Percentiles rank a stretch among this genome's conserved stretches.
Conservation (phyloP, 345 rosid species). For the Litchi chinensis region DNA sequence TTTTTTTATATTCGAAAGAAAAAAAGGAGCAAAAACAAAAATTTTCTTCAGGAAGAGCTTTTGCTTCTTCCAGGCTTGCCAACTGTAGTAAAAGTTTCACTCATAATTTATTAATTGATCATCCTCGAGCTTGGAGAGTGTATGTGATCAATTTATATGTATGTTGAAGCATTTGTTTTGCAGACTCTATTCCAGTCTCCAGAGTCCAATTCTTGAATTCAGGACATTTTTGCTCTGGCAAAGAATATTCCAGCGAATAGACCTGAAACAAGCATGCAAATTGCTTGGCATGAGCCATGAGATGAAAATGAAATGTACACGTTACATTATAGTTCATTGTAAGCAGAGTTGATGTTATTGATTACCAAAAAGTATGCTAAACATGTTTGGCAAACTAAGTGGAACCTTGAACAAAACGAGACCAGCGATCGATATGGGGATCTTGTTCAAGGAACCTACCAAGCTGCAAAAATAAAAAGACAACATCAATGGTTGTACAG, state of each 20-base stretch:
- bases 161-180: background rate
- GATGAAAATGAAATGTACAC: background rate
- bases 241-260: conserved; percentile 81
- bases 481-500: background rate
- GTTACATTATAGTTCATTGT: background rate
- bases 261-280: conserved; percentile 50
- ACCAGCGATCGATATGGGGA: conserved; percentile 83
- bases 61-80: background rate
- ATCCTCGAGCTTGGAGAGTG: too few relatives aligned
- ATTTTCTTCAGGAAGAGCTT: background rate
- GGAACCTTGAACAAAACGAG: conserved; percentile 78
- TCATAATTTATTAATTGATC: too few relatives aligned
- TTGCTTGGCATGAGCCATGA: background rate
- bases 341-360: conserved; percentile 6
- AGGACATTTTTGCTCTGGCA: conserved; percentile 89
- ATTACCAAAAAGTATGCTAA: conserved; percentile 89
- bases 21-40: background rate
- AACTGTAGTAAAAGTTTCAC: too few relatives aligned
- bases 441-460: conserved; percentile 91
- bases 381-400: conserved; percentile 65
- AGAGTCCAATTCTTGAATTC: conserved; percentile 17
- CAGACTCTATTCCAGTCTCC: background rate
- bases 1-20: background rate
- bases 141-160: too few relatives aligned
- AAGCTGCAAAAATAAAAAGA: conserved; percentile 44